A percentile compares a stretch with the other conserved stretches of the same genome.
Conservation (phyloP, 2,329 filamentous ascomycete species). For the Claviceps digitariae region DNA sequence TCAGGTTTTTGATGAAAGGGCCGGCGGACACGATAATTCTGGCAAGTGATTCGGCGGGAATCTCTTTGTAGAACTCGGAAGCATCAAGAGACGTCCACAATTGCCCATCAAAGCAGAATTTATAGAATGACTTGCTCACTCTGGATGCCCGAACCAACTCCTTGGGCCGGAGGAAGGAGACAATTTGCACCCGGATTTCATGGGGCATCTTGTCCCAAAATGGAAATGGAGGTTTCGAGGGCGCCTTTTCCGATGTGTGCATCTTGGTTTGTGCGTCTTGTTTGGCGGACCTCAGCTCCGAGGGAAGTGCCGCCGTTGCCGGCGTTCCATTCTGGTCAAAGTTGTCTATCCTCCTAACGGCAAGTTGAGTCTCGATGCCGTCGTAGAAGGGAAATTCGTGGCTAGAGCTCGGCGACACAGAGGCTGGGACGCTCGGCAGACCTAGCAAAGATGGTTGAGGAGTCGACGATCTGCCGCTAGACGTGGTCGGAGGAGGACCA, state of each 20-base stretch:
- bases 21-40: slow-evolving; percentile 77
- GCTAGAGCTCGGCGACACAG: slow-evolving; percentile 25
- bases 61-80: slow-evolving; percentile 75
- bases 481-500: slow-evolving; percentile 16
- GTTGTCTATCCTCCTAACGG: slow-evolving; percentile 40
- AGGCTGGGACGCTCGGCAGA: slow-evolving; percentile 21
- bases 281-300: slow-evolving; percentile 40
- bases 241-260: slow-evolving; percentile 8
- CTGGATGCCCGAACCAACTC: slow-evolving; percentile 68
- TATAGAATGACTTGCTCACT: slow-evolving; percentile 66
- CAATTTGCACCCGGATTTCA: slow-evolving; percentile 67
- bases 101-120: slow-evolving; percentile 86
- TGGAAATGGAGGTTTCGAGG: slow-evolving; percentile 32
- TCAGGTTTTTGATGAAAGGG: slow-evolving; percentile 81
- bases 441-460: slow-evolving; percentile 28
- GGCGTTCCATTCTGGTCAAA: slow-evolving; percentile 25
- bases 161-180: slow-evolving; percentile 63
- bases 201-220: slow-evolving; percentile 73
- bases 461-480: slow-evolving; percentile 17
- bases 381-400: slow-evolving; percentile 27
- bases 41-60: slow-evolving; percentile 69
- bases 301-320: slow-evolving; percentile 48
- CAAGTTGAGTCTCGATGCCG: slow-evolving; percentile 33
- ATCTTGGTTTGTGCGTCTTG: slow-evolving; percentile 13
- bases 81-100: slow-evolving; percentile 79